A percentile compares a stretch with the other conserved stretches of the same genome.
Conservation (phyloP, 768 basidiomycete genomes). For the Hygrophoropsis aurantiaca region DNA sequence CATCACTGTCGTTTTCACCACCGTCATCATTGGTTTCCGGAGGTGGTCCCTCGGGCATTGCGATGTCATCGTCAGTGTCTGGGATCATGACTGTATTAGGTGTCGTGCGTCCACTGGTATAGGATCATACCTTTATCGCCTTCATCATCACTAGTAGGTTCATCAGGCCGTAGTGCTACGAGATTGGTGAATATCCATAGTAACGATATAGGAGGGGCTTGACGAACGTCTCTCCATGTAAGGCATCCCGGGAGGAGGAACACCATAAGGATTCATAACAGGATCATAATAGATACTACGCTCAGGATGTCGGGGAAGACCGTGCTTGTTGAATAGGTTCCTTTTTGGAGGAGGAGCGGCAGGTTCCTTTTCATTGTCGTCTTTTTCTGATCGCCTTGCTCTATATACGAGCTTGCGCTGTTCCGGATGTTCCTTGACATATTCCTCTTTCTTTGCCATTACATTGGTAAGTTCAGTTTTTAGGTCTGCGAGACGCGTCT, state of each 20-base stretch:
- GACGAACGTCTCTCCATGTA: slow-evolving; percentile 82
- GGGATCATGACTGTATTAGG: too few species aligned
- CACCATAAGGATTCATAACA: slow-evolving; percentile 90
- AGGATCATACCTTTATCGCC: slow-evolving; percentile 38
- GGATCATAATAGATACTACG: slow-evolving; percentile 91
- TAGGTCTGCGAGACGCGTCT: slow-evolving; percentile 66
- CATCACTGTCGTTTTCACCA: slow-evolving; percentile 57
- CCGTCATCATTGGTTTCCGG: slow-evolving; percentile 49
- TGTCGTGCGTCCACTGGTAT: too few species aligned
- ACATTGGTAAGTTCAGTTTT: slow-evolving; percentile 79
- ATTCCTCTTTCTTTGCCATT: slow-evolving; percentile 86
- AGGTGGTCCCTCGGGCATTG: slow-evolving; percentile 59
- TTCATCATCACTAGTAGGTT: slow-evolving; percentile 65
- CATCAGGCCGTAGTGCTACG: slow-evolving; percentile 60
- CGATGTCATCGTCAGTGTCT: slow-evolving; percentile 56
- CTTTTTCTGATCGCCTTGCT: slow-evolving; percentile 43
- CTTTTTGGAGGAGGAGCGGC: slow-evolving; percentile 47
- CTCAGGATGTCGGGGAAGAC: slow-evolving; percentile 87
- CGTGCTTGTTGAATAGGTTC: slow-evolving; percentile 78
- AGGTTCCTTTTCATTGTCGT: slow-evolving; percentile 41
- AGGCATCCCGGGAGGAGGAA: slow-evolving; percentile 96
- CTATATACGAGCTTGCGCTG: slow-evolving; percentile 83
- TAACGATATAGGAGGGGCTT: neutral
- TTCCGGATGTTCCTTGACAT: slow-evolving; percentile 91
- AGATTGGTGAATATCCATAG: slow-evolving; percentile 5